phyloP scores from a whole-genome alignment of 2,329 filamentous ascomycete genomes.

The Helotiales sp. region DNA sequence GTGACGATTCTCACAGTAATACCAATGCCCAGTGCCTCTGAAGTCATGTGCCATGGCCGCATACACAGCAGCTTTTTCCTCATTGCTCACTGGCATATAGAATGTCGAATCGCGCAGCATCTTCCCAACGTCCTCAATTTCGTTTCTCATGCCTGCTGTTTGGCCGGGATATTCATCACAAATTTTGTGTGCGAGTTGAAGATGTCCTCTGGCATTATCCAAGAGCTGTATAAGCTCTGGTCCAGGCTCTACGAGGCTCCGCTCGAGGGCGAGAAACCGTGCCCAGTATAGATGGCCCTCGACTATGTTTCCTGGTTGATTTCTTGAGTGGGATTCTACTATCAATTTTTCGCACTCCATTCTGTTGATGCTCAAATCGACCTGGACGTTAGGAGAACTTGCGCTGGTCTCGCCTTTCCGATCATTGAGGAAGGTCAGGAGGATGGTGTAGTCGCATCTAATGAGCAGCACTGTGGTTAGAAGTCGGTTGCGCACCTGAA shows the following conservation, averaged over 20 bases:
- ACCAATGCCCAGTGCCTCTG: too few species aligned
- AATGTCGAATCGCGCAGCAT: too few species aligned
- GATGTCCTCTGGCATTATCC: constrained; percentile 26
- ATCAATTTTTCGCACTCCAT: constrained; percentile 36
- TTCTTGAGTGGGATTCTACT: constrained; percentile 30
- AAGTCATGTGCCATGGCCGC: too few species aligned
- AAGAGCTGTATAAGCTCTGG: constrained; percentile 32
- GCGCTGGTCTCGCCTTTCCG: constrained; percentile 21
- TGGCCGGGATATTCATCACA: constrained; percentile 34
- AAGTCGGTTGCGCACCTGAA: constrained; percentile 45
- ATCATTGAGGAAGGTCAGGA: constrained; percentile 32
- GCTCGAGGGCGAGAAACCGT: constrained; percentile 35
- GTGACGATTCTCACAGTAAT: too few species aligned
- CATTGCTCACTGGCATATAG: too few species aligned
- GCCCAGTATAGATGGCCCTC: constrained; percentile 37
- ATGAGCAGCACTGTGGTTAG: constrained; percentile 36
- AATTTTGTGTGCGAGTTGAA: constrained; percentile 30
- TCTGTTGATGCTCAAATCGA: constrained; percentile 35
- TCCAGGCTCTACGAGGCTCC: constrained; percentile 27
- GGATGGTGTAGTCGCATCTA: constrained; percentile 37
- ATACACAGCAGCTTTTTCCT: too few species aligned
- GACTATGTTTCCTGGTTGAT: constrained; percentile 28
- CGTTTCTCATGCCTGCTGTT: constrained; percentile 31
- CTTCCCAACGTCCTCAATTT: too few species aligned
- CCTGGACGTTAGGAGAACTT: constrained; percentile 20